Percentiles rank a stretch among this genome's conserved stretches.
Conservation (phyloP, 345 rosid species). For the Eucalyptus erythrocorys region DNA sequence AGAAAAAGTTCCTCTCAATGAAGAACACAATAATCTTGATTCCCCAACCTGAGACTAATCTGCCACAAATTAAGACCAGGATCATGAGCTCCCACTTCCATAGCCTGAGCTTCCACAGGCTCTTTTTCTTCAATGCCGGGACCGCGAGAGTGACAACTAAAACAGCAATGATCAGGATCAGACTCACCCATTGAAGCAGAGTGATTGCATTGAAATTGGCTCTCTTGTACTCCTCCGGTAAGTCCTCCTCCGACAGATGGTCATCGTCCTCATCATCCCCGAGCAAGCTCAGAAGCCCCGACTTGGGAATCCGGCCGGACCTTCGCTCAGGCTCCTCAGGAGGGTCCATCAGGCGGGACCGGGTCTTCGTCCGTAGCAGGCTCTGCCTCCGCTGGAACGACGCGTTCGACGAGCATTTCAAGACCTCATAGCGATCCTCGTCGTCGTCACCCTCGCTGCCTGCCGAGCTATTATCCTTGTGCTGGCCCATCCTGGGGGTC, state of each 20-base stretch:
- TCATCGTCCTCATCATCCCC: constrained; percentile 61
- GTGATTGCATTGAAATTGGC: constrained; percentile 22
- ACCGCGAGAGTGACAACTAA: constrained; percentile 38
- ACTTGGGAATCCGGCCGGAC: constrained; percentile 25
- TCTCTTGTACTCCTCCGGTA: constrained; percentile 53
- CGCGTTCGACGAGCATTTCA: constrained; percentile 34
- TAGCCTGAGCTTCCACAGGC: constrained; percentile 41
- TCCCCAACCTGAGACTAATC: constrained; percentile 89
- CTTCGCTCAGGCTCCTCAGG: constrained; percentile 29
- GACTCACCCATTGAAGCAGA: constrained; percentile 59
- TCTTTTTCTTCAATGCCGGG: constrained; percentile 6
- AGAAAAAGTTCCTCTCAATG: constrained; percentile 64
- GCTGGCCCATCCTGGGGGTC: constrained; percentile 3
- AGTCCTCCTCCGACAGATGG: constrained; percentile 51
- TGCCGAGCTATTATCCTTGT: neutral
- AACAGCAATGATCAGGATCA: constrained; percentile 38
- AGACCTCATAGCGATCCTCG: constrained; percentile 16
- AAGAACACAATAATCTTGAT: constrained; percentile 61
- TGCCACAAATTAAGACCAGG: constrained; percentile 72
- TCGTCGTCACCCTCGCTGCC: neutral
- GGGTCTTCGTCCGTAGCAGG: constrained; percentile 34
- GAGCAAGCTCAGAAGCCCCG: constrained; percentile 23
- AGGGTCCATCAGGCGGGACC: constrained; percentile 76
- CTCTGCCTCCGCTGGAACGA: constrained; percentile 32
- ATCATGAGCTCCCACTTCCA: constrained; percentile 90